Conservation (phyloP, 306 rosid species). For the Trifolium fragiferum region DNA sequence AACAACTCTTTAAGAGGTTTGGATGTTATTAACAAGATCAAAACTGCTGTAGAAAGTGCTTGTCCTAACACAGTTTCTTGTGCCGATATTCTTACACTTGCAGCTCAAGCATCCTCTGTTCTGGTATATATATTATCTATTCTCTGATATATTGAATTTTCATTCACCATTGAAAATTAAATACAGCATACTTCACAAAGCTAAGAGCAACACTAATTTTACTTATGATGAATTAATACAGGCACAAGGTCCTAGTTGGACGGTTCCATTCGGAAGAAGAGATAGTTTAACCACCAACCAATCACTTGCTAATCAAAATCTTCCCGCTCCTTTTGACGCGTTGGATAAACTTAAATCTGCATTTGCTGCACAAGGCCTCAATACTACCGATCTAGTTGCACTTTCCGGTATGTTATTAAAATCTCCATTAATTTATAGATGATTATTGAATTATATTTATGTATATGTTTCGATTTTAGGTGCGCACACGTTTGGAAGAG, state of each 20-base stretch:
- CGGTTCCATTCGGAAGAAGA: conserved; percentile 58
- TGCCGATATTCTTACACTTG: conserved; percentile 65
- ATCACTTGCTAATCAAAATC: conserved; percentile 29
- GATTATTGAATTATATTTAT: background rate
- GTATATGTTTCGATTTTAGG: conserved; percentile 33
- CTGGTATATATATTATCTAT: conserved; percentile 39
- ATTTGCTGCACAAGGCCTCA: conserved; percentile 47
- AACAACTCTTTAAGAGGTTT: conserved; percentile 61
- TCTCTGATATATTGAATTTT: too few species aligned
- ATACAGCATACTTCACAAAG: too few species aligned
- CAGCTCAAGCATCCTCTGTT: conserved; percentile 51
- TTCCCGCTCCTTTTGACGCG: conserved; percentile 45
- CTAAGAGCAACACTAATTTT: background rate
- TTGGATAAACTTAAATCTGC: conserved; percentile 18
- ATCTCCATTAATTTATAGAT: too few species aligned
- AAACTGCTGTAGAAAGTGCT: conserved; percentile 46
- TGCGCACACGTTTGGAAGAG: conserved; percentile 55
- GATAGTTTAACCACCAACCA: conserved; percentile 53
- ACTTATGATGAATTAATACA: background rate
- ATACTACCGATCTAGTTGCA: conserved; percentile 58
- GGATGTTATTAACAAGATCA: conserved; percentile 59
- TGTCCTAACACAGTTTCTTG: conserved; percentile 62
- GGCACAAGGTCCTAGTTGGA: conserved; percentile 53
- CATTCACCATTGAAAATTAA: background rate
- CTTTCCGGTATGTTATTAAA: conserved; percentile 59